phyloP scores from a whole-genome alignment of 2,329 filamentous ascomycete species.

The Fusarium veterinarium region DNA sequence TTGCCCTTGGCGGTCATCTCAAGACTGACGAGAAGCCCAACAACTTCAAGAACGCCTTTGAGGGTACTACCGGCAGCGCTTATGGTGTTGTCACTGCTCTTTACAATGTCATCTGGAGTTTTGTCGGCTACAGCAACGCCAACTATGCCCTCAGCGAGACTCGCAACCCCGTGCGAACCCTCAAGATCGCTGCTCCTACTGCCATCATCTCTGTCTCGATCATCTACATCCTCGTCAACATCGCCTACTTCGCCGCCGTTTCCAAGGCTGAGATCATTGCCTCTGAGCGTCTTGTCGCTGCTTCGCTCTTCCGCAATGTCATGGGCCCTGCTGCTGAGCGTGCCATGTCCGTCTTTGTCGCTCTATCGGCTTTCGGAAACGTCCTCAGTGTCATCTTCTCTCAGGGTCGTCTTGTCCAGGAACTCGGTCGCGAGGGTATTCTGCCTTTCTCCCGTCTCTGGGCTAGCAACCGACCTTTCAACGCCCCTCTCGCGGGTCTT shows the following conservation, averaged over 20 bases:
- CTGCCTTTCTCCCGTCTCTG: slow-evolving; percentile 71
- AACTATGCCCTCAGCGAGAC: slow-evolving; percentile 76
- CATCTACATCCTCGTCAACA: slow-evolving; percentile 74
- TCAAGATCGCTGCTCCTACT: slow-evolving; percentile 72
- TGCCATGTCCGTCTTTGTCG: slow-evolving; percentile 73
- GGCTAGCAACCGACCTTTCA: slow-evolving; percentile 73
- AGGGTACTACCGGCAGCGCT: slow-evolving; percentile 72
- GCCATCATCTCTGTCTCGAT: slow-evolving; percentile 68
- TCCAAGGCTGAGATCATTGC: slow-evolving; percentile 64
- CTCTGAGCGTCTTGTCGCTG: slow-evolving; percentile 64
- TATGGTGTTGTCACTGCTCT: slow-evolving; percentile 77
- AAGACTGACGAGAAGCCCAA: slow-evolving; percentile 68
- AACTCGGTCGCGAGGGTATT: slow-evolving; percentile 74
- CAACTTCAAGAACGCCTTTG: slow-evolving; percentile 73
- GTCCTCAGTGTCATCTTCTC: slow-evolving; percentile 76
- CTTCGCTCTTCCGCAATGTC: slow-evolving; percentile 67
- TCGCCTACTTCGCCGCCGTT: slow-evolving; percentile 73
- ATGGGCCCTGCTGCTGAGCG: slow-evolving; percentile 66
- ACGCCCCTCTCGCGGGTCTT: slow-evolving; percentile 69
- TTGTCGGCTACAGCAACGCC: slow-evolving; percentile 75
- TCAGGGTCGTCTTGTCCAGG: slow-evolving; percentile 73
- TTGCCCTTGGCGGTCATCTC: slow-evolving; percentile 70
- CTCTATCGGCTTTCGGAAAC: slow-evolving; percentile 75
- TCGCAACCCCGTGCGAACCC: slow-evolving; percentile 71
- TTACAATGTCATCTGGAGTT: slow-evolving; percentile 79